Percentiles rank a stretch among this genome's conserved stretches.
phyloP scores from a whole-genome alignment of 805 yeast genomes.

The Wickerhamomyces ciferrii region DNA sequence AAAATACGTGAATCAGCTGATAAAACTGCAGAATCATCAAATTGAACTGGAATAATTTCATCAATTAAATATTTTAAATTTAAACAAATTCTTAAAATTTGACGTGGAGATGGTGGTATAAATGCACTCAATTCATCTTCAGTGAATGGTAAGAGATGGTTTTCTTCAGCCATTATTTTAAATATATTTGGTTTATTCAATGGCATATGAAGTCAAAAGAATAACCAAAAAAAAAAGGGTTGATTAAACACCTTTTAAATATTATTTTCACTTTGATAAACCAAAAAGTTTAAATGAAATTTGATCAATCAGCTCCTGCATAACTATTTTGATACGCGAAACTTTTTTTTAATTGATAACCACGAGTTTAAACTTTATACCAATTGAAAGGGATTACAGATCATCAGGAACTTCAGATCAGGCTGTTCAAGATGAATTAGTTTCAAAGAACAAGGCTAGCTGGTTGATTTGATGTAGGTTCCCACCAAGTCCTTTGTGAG shows the following conservation, averaged over 20 bases:
- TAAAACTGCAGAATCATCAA: slow-evolving; percentile 43
- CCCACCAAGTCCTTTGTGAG: no score
- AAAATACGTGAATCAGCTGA: slow-evolving; percentile 56
- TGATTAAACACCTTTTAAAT: background rate
- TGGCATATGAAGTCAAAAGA: background rate
- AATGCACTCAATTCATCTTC: slow-evolving; percentile 1
- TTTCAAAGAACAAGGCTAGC: no score
- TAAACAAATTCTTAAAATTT: slow-evolving; percentile 61
- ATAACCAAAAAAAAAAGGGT: background rate
- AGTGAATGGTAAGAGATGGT: background rate
- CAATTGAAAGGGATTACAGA: no score
- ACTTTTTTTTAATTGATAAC: background rate
- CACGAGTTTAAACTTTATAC: background rate
- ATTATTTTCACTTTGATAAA: no score
- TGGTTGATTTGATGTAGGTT: no score
- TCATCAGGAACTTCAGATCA: no score
- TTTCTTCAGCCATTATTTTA: background rate
- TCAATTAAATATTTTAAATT: slow-evolving; percentile 74
- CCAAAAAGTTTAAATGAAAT: no score
- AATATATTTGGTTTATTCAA: background rate
- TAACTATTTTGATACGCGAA: background rate
- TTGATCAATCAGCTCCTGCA: background rate
- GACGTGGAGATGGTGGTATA: slow-evolving; percentile 55
- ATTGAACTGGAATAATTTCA: slow-evolving; percentile 61
- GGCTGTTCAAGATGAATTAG: no score